A percentile compares a stretch with the other conserved stretches of the same genome.
Evolutionary conservation across 202 grass and related monocot species (phyloP).

Genomic region (Elaeis oleifera): DNA sequence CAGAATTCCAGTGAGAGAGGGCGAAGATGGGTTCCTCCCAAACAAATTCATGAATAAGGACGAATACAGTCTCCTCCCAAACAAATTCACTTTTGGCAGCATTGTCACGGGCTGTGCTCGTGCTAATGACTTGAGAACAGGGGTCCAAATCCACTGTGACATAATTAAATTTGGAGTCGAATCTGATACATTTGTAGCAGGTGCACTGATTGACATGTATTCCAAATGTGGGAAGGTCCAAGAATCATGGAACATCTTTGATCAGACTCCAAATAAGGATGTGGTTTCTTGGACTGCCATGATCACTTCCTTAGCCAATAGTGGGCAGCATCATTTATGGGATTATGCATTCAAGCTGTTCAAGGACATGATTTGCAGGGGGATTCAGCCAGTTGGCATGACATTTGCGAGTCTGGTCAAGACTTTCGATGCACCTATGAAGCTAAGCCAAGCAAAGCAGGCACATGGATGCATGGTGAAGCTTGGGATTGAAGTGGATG

Average conservation of each 20-base stretch:
- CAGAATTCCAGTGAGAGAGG: background rate
- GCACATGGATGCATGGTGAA: slow-evolving; percentile 60
- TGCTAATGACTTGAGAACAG: slow-evolving; percentile 15
- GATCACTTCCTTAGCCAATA: slow-evolving; percentile 42
- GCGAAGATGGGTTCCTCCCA: slow-evolving; percentile 5
- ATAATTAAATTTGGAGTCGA: slow-evolving; percentile 37
- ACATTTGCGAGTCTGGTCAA: slow-evolving; percentile 60
- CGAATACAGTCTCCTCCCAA: slow-evolving; percentile 7
- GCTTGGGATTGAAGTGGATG: slow-evolving; percentile 45
- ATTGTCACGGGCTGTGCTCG: slow-evolving; percentile 33
- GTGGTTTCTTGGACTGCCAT: slow-evolving; percentile 56
- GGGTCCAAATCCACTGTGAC: slow-evolving; percentile 30
- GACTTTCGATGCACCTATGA: slow-evolving; percentile 32
- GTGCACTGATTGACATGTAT: slow-evolving; percentile 53
- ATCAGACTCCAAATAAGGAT: slow-evolving; percentile 15
- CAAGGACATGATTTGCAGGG: slow-evolving; percentile 37
- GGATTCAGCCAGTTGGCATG: slow-evolving; percentile 41
- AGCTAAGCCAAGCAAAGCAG: slow-evolving; percentile 40
- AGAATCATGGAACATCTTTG: slow-evolving; percentile 34
- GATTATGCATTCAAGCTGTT: slow-evolving; percentile 27
- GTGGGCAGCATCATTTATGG: slow-evolving; percentile 3
- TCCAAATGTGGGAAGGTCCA: slow-evolving; percentile 38
- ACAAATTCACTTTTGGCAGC: slow-evolving; percentile 30
- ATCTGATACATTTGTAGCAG: slow-evolving; percentile 31
- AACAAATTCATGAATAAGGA: slow-evolving; percentile 19